phyloP scores from a whole-genome alignment of 2,329 filamentous ascomycete genomes.

The Ophiostoma himal-ulmi region DNA sequence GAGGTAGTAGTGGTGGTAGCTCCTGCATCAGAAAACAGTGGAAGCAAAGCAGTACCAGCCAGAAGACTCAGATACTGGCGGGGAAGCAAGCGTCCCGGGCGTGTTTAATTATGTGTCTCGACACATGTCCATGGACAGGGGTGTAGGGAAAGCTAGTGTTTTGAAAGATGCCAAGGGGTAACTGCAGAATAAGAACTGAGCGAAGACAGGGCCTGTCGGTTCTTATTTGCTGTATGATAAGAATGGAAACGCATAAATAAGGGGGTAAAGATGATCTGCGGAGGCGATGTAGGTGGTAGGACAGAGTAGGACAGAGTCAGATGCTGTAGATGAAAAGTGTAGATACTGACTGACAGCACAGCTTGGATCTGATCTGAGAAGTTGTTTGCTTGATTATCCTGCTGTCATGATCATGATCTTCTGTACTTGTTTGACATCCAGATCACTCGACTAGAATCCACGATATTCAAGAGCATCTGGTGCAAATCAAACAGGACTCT shows the following conservation, averaged over 20 bases:
- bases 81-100: conserved; percentile 18
- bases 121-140: conserved; percentile 20
- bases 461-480: background rate
- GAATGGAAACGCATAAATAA: conserved; percentile 17
- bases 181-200: conserved; percentile 12
- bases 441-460: conserved; percentile 7
- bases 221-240: conserved; percentile 23
- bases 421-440: background rate
- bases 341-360: background rate
- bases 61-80: conserved; percentile 8
- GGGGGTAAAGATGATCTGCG: conserved; percentile 18
- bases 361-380: background rate
- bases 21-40: background rate
- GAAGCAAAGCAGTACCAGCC: background rate
- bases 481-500: background rate
- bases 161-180: conserved; percentile 16
- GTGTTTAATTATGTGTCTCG: conserved; percentile 25
- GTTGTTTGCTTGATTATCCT: background rate
- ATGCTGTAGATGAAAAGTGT: background rate
- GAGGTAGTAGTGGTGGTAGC: background rate
- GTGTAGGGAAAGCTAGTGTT: conserved; percentile 22
- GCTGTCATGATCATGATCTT: background rate
- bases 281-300: conserved; percentile 9
- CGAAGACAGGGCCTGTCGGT: conserved; percentile 6
- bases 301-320: background rate